These are phyloP conservation scores for Pichia cephalocereana DNA, from an alignment of 805 yeast species.

Conservation along the genomic window DNA sequence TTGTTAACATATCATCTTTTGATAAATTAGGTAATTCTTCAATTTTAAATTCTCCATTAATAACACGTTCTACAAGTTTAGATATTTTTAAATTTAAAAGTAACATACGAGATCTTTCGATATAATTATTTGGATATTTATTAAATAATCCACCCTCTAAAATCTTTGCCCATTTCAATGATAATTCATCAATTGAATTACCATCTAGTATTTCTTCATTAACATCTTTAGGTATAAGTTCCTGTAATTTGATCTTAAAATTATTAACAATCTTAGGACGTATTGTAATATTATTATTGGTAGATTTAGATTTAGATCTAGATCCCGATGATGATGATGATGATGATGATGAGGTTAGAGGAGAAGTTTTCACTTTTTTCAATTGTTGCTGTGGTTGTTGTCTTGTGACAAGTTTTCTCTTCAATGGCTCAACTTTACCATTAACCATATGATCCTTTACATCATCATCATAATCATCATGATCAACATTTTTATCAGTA, in stretches of 20 bases:
- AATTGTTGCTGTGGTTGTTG: too few species aligned
- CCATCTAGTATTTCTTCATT: conserved; percentile 8
- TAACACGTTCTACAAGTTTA: conserved; percentile 47
- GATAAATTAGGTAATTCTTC: conserved; percentile 53
- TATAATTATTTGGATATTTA: conserved; percentile 33
- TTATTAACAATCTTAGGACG: conserved; percentile 1
- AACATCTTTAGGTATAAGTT: conserved; percentile 30
- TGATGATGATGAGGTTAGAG: too few species aligned
- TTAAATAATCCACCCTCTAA: conserved; percentile 37
- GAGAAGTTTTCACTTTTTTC: too few species aligned
- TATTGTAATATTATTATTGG: not conserved
- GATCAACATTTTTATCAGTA: not conserved
- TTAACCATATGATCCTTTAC: not conserved
- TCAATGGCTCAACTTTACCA: not conserved
- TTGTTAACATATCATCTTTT: conserved; percentile 61
- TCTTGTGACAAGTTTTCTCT: not conserved
- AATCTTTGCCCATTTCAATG: conserved; percentile 37
- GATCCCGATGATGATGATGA: too few species aligned
- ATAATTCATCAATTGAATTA: conserved; percentile 25
- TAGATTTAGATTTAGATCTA: too few species aligned
- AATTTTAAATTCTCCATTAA: conserved; percentile 44
- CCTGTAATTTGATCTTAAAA: conserved; percentile 33
- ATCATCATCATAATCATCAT: conserved; percentile 1
- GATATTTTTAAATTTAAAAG: conserved; percentile 54
- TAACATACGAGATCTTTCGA: conserved; percentile 60